Percentiles rank a stretch among this genome's conserved stretches.
Conservation (phyloP, 1,284 basidiomycete genomes). For the Mycena citricolor region DNA sequence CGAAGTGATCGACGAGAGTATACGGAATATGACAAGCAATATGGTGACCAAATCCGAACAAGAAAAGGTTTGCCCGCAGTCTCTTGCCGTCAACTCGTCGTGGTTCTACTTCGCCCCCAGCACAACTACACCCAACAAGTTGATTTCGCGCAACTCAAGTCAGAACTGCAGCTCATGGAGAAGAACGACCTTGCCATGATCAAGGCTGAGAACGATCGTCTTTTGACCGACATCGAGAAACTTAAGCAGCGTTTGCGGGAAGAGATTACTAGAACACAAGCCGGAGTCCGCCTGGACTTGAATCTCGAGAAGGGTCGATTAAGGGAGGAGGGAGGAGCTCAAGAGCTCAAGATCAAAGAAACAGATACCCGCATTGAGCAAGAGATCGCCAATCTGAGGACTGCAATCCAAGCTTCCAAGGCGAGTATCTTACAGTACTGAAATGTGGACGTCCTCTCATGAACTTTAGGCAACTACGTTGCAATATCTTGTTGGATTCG, state of each 20-base stretch:
- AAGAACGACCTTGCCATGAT: slow-evolving; percentile 97
- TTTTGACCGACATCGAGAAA: slow-evolving; percentile 92
- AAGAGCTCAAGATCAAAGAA: slow-evolving; percentile 97
- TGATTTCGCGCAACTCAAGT: slow-evolving; percentile 96
- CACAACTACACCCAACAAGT: slow-evolving; percentile 96
- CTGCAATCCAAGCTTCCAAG: slow-evolving; percentile 92
- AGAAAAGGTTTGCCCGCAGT: slow-evolving; percentile 68
- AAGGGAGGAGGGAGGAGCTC: slow-evolving; percentile 88
- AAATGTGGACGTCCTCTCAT: slow-evolving; percentile 2
- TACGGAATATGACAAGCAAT: slow-evolving; percentile 89
- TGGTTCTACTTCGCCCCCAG: slow-evolving; percentile 39
- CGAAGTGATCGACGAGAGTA: slow-evolving; percentile 93
- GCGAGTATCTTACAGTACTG: slow-evolving; percentile 32
- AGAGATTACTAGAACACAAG: slow-evolving; percentile 90
- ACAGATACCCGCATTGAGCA: slow-evolving; percentile 97
- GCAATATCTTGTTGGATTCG: slow-evolving; percentile 82
- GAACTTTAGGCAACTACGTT: slow-evolving; percentile 69
- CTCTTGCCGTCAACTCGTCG: background rate
- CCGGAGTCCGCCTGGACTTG: slow-evolving; percentile 91
- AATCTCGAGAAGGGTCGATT: slow-evolving; percentile 97
- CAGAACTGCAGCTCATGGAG: slow-evolving; percentile 94
- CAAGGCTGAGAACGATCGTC: slow-evolving; percentile 92
- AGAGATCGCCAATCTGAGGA: slow-evolving; percentile 89
- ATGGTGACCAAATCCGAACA: slow-evolving; percentile 94
- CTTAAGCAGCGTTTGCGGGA: slow-evolving; percentile 93